These are phyloP conservation scores for Bryoerythrophyllum caledonicum DNA, from an alignment of 225 moss, liverwort and hornwort genomes.

Conservation along the genomic window DNA sequence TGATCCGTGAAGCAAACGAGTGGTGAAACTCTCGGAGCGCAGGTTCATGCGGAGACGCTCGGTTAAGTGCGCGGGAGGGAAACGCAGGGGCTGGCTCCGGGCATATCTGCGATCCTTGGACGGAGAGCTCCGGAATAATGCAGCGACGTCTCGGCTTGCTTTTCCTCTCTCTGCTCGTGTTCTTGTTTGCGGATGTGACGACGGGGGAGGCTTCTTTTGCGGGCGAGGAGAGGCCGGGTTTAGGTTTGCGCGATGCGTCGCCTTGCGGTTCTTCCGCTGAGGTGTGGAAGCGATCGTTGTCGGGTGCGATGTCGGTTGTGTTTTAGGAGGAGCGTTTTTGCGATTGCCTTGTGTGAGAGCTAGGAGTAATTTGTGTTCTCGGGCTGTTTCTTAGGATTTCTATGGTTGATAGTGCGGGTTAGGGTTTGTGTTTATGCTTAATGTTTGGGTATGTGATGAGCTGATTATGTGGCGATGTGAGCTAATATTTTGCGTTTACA, in stretches of 20 bases:
- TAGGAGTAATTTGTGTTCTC: background rate
- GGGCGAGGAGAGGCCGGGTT: conserved; percentile 1
- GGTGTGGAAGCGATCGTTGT: conserved; percentile 2
- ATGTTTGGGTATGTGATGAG: background rate
- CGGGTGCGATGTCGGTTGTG: background rate
- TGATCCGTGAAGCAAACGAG: background rate
- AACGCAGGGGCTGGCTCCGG: background rate
- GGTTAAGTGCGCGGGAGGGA: background rate
- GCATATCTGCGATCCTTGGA: background rate
- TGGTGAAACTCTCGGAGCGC: background rate
- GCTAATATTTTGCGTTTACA: background rate
- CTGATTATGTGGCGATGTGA: background rate
- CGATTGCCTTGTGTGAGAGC: background rate
- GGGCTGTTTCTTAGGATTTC: background rate
- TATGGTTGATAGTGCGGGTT: conserved; percentile 3
- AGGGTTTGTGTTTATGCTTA: background rate
- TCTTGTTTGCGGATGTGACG: conserved; percentile 17
- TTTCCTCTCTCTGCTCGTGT: conserved; percentile 3
- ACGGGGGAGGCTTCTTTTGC: conserved; percentile 28
- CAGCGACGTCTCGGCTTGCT: conserved; percentile 8
- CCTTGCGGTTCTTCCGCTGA: conserved; percentile 23
- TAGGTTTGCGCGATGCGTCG: conserved; percentile 26
- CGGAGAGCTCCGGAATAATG: conserved; percentile 10
- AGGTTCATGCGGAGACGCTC: background rate
- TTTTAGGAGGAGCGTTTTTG: background rate